Evolutionary conservation across 2,329 filamentous ascomycete species (phyloP).

Genomic region (Aspergillus texensis): DNA sequence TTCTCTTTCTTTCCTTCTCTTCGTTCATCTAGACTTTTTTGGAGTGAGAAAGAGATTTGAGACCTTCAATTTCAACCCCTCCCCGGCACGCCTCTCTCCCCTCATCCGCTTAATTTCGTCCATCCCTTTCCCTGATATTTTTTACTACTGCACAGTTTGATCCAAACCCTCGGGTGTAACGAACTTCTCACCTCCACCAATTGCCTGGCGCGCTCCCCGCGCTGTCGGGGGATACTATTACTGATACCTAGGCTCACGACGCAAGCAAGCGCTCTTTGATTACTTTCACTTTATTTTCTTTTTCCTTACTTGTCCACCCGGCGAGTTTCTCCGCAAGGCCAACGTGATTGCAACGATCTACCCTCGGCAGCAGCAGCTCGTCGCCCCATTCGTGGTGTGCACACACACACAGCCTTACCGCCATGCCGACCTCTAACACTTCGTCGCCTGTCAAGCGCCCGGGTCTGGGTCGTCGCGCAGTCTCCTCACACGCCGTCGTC

Average conservation of each 20-base stretch:
- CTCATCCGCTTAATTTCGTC: not conserved
- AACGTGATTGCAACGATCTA: not conserved
- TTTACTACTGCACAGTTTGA: not conserved
- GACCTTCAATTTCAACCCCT: not conserved
- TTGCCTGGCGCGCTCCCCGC: conserved; percentile 17
- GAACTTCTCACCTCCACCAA: conserved; percentile 16
- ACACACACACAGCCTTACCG: conserved; percentile 9
- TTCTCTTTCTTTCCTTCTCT: conserved; percentile 1
- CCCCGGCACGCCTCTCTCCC: not conserved
- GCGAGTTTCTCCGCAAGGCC: conserved; percentile 4
- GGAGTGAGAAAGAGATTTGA: not conserved
- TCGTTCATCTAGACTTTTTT: not conserved
- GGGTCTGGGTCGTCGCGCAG: conserved; percentile 42
- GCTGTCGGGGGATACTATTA: conserved; percentile 7
- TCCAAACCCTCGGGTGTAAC: conserved; percentile 9
- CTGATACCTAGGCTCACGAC: not conserved
- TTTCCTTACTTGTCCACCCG: not conserved
- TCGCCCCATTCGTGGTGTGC: not conserved
- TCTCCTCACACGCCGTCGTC: conserved; percentile 44
- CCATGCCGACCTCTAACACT: conserved; percentile 33
- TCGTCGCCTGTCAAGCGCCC: conserved; percentile 45
- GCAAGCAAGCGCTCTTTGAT: conserved; percentile 15
- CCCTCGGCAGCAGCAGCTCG: not conserved
- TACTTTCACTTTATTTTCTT: conserved; percentile 4
- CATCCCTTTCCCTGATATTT: not conserved